Evolutionary conservation across 495 filamentous ascomycete species (phyloP), one percentile per base, ranked within the genome.

Genomic region (Pseudomonodictys pantanalensis): DNA sequence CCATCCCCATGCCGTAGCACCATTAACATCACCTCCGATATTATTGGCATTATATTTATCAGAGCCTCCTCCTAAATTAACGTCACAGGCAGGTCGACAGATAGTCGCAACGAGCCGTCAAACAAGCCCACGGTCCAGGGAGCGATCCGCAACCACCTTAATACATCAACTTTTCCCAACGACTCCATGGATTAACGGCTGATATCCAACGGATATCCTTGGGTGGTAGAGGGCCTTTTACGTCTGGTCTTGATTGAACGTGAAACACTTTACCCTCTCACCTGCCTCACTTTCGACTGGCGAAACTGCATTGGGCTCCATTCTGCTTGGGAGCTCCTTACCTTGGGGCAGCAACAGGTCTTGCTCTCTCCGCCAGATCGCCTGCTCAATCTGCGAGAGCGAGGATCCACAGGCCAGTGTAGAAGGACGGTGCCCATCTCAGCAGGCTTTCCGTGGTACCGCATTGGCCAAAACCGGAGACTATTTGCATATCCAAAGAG

Each of bases 1-100:
- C 39, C 58, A n/a, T n/a, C n/a, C 47, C 54, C 58, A 62, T 62
- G 63, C 58, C 35, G 63, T 66, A 62, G 41, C 43, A 66, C 63
- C 58, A 56, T 58, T 62, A 66, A 53, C 11, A 62, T 62, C 63
- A 52, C 57, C 50, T 55, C 49, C 58, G 30, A 55, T 62, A 66
- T 58, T 66, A 66, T 58, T 66, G 53, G 32, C 48, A 52, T 49
- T 58, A 60, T 66, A 66, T 66, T 50, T 66, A 52, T n/a, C 29
- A 62, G 53, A 62, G 39, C n/a, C 53, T 53, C 54, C 41, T 58
- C 33, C 52, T 57, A 60, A 54, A 62, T 66, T 66, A 65, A 66
- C 49, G 11, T 44, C 48, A 47, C 63, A 45, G n/a, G n/a, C n/a
- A n/a, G 52, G 49, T 32, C 58, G 38, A 28, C 53, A 60, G 26